Base-by-base conservation (phyloP, 306 rosid genomes). In the Hippophae gyantsensis region DNA sequence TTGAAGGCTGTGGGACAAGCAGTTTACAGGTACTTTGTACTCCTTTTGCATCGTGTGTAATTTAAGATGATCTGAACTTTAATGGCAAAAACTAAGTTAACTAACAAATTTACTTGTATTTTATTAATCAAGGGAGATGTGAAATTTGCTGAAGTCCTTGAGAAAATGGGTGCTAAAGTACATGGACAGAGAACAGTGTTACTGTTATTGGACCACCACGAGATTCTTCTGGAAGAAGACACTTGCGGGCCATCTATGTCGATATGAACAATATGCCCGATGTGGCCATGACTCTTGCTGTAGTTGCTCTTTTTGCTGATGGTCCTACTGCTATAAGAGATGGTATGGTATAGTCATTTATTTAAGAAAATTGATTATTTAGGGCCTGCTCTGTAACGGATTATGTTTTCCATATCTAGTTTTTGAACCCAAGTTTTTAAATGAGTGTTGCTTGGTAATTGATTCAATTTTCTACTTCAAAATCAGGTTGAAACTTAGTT, bases 251-350 rank as follows among this genome's bases (percentile, higher is more conserved):
- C 52, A 41, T 89, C 64, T 94, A 93, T 79, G 97, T 89, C 69
- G 82, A 93, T 68, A 93, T 93, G 99, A 93, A 93, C 85, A 93
- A 93, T 84, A 93, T 93, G 99, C 99, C 99, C 7, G 99, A 93
- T 84, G 99, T 93, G 84, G 99, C 97, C 56, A 93, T 93, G 99
- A 93, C 99, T 12, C 99, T 93, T 47, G 99, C 99, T 43, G 97
- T 93, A 8, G 97, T 86, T 60, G 99, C 99, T 32, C 83, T 89
- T 32, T 93, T 86, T 62, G 97, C 97, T 0, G 69, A 93, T 61
- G 97, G 99, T 27, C 82, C 94, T 54, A 86, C 97, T 62, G 60
- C 84, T 52, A 89, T 88, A 13, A 86, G 97, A 86, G 99, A 93
- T 38, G 99, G 99, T 93, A 82, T 14, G 82, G 32, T 72, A 71